Conservation (phyloP, 1,284 basidiomycete genomes). For the Ustilago nuda region DNA sequence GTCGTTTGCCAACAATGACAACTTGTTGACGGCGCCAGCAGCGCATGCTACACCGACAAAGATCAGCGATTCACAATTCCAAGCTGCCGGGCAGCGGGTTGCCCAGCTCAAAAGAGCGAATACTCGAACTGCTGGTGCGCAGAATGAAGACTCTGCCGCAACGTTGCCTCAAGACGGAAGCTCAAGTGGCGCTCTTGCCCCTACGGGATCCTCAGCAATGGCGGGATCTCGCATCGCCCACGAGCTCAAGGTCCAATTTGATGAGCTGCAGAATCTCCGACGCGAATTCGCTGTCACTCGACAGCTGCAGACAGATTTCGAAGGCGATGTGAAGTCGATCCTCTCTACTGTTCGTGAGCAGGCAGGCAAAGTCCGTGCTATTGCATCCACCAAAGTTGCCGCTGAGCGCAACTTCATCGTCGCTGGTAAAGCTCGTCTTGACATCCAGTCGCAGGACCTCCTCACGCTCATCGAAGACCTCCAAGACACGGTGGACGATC, state of each 20-base stretch:
- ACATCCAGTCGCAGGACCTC: constrained; percentile 86
- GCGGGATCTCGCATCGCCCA: constrained; percentile 58
- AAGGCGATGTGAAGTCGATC: constrained; percentile 87
- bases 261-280: constrained; percentile 91
- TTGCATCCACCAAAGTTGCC: constrained; percentile 80
- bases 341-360: constrained; percentile 82
- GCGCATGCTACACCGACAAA: constrained; percentile 38
- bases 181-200: constrained; percentile 4
- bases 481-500: constrained; percentile 88
- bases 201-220: constrained; percentile 9
- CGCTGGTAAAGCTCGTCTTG: constrained; percentile 89
- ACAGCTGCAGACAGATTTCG: constrained; percentile 92
- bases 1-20: constrained; percentile 34
- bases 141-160: constrained; percentile 11
- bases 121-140: constrained; percentile 29
- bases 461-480: constrained; percentile 93
- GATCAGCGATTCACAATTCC: constrained; percentile 66
- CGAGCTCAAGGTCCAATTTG: constrained; percentile 89
- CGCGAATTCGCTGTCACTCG: constrained; percentile 92
- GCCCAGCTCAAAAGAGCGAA: constrained; percentile 58
- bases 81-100: constrained; percentile 62
- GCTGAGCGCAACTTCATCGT: constrained; percentile 90
- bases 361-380: constrained; percentile 82
- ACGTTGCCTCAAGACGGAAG: neutral
- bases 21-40: constrained; percentile 22